These are phyloP conservation scores for Ceratocystis cubensis DNA, from an alignment of 2,329 filamentous ascomycete genomes.

Conservation along the genomic window DNA sequence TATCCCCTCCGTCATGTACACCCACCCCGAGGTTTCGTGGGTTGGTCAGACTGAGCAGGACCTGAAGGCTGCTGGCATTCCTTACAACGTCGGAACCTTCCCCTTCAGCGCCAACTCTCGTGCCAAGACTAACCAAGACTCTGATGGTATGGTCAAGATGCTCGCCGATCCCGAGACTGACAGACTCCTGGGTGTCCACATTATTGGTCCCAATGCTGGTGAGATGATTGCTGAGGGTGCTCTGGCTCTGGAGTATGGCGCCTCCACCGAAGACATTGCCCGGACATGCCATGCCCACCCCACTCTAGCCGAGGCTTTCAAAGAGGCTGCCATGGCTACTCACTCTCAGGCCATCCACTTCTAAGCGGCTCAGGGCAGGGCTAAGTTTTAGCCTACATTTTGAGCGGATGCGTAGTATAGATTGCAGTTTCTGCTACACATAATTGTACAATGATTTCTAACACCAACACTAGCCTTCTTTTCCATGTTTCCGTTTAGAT, in stretches of 20 bases:
- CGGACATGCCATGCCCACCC: constrained; percentile 95
- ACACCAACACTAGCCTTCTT: neutral
- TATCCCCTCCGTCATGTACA: constrained; percentile 99
- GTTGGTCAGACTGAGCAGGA: constrained; percentile 96
- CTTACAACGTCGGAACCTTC: constrained; percentile 89
- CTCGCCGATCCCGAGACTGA: constrained; percentile 93
- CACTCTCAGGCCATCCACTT: constrained; percentile 94
- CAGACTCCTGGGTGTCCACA: constrained; percentile 87
- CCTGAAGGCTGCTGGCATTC: constrained; percentile 75
- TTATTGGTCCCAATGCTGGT: constrained; percentile 87
- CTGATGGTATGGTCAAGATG: constrained; percentile 94
- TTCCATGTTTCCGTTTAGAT: neutral
- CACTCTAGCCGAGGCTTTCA: constrained; percentile 92
- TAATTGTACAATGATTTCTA: constrained; percentile 21
- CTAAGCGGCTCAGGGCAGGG: constrained; percentile 36
- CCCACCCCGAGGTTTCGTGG: constrained; percentile 95
- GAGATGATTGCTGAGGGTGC: constrained; percentile 99
- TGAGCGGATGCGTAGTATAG: constrained; percentile 13
- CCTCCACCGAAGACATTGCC: constrained; percentile 85
- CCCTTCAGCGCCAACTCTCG: constrained; percentile 97
- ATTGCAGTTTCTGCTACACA: constrained; percentile 14
- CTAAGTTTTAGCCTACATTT: neutral
- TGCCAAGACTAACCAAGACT: constrained; percentile 96
- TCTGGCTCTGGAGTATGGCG: constrained; percentile 89
- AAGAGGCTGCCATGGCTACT: constrained; percentile 98